These are phyloP conservation scores for Adansonia gregorii DNA, from an alignment of 441 rosid species.

Conservation along the genomic window DNA sequence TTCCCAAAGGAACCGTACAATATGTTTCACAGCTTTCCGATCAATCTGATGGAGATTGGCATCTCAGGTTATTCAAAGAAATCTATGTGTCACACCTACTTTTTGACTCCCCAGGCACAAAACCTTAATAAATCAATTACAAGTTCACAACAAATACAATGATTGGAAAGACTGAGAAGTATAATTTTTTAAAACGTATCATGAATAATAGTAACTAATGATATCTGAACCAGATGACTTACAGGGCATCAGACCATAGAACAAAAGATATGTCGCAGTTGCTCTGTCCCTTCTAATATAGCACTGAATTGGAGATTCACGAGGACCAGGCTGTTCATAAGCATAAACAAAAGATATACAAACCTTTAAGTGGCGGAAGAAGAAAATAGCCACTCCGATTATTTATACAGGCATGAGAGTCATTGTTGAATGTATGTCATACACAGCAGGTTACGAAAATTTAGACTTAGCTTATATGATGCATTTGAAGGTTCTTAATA, in stretches of 20 bases:
- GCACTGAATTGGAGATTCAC: slow-evolving; percentile 82
- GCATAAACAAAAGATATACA: slow-evolving; percentile 25
- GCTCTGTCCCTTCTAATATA: slow-evolving; percentile 81
- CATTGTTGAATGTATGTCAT: background rate
- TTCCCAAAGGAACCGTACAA: too few relatives aligned
- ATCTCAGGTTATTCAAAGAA: too few relatives aligned
- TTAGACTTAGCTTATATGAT: background rate
- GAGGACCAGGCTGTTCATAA: slow-evolving; percentile 77
- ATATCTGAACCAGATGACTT: slow-evolving; percentile 44
- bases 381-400: background rate
- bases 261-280: slow-evolving; percentile 66
- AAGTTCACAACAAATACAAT: background rate
- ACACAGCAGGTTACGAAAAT: background rate
- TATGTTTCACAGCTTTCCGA: too few relatives aligned
- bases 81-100: background rate
- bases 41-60: too few relatives aligned
- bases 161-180: background rate
- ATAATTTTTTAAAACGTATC: background rate
- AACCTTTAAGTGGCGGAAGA: background rate
- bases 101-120: background rate
- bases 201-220: background rate
- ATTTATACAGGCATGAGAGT: background rate
- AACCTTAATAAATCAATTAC: background rate
- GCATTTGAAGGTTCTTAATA: background rate
- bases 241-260: slow-evolving; percentile 81